Evolutionary conservation across 148 eudicot species (phyloP), one percentile per base, ranked within the genome.

Genomic region (Cornus suecica): DNA sequence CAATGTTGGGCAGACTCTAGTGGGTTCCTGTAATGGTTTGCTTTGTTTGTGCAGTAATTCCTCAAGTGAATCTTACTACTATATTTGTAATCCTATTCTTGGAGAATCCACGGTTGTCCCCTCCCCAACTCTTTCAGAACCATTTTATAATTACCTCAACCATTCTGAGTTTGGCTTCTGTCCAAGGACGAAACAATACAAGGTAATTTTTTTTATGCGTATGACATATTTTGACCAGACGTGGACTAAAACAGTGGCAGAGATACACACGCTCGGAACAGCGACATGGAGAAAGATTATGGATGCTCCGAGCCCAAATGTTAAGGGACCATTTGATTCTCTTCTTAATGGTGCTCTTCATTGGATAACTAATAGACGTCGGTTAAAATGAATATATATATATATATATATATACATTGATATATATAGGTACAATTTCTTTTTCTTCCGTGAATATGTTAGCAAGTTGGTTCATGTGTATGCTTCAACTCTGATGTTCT

Each of bases 21-120:
- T 77, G 31, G 79, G 84, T 62, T 70, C 84, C 2, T 78, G 84
- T 62, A 81, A 84, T 71, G 84, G 87, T 34, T 68, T 84, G 37
- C 78, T 84, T 29, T 80, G 84, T 81, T 37, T 84, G 34, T 56
- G 41, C 52, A 62, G 32, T 56, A 26, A 41, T 62, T 13, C 73
- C 10, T 4, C 34, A 20, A 1, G 28, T 65, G 18, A 25, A 16
- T 65, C 70, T 22, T 23, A 37, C 13, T 78, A 66, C 52, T 64
- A 62, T 41, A 72, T 84, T 64, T 81, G 84, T 82, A 84, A 84
- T 58, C 82, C 82, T 41, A 31, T 84, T 29, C 81, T 78, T 26
- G 71, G 82, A 25, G 84, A 84, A 76, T 65, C 56, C 15, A 29
- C 65, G 26, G 16, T 65, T 71, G 70, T 81, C 52, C 82, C 87